Base-by-base conservation (phyloP, 148 eudicot species). In the Chenopodium suecicum region DNA sequence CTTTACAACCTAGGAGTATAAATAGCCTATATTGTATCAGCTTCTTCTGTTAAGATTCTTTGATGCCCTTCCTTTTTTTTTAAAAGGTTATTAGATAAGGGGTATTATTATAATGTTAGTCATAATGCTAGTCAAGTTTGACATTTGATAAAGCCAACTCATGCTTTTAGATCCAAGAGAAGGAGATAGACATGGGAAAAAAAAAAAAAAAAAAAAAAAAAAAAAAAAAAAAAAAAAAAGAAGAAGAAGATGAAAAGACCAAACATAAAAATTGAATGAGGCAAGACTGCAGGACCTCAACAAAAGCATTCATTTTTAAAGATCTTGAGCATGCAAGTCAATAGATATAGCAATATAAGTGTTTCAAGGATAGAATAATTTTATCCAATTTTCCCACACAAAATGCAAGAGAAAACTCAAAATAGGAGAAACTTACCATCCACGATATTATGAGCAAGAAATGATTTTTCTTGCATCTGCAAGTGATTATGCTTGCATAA, bases 401-500 rank as follows among this genome's bases (percentile, higher is more conserved):
- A 41, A 20, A 9, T 41, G 8, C 25, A 71, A 13, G 74, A 22
- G 1, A 27, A 13, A 41, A 7, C 19, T 8, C 3, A 2, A 4
- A 73, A 47, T 64, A 37, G 47, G 25, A 32, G 52, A 75, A 20
- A 68, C 76, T 80, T 87, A 93, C 98, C 95, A 77, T 89, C 90
- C 66, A 79, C 34, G 46, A 93, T 90, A 74, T 78, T 29, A 75
- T 82, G 62, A 69, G 84, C 87, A 75, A 91, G 89, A 88, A 91
- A 84, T 75, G 86, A 54, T 82, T 91, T 76, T 83, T 84, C 46
- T 74, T 77, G 83, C 68, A 74, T 66, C 2, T 85, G 82, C 75
- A 44, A 52, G 68, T 72, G 76, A 84, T 81, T 79, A 84, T 88
- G 88, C 69, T 52, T 76, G 89, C 97, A 94, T 89, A 88, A 87